Conservation (phyloP, 208 protist species). For the Trypanosoma vivax region DNA sequence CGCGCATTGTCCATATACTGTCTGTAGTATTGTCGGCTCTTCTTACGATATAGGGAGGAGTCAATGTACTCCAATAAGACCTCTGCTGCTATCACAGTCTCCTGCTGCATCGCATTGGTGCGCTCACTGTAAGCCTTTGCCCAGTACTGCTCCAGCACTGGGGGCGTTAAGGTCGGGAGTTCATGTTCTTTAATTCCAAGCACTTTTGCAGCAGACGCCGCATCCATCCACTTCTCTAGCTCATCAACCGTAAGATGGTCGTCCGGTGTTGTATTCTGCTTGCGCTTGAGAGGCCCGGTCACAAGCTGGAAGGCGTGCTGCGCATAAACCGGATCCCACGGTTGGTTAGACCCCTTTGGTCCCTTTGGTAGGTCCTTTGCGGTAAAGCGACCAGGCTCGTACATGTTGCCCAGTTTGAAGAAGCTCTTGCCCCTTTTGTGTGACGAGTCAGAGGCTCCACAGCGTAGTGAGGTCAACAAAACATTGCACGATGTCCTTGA, state of each 20-base stretch:
- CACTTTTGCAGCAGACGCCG: constrained; percentile 63
- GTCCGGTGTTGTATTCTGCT: constrained; percentile 43
- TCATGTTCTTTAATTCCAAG: constrained; percentile 72
- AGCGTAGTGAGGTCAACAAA: constrained; percentile 25
- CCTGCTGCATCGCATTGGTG: constrained; percentile 54
- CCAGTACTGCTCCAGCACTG: constrained; percentile 51
- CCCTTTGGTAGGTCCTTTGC: constrained; percentile 28
- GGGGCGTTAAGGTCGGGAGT: constrained; percentile 42
- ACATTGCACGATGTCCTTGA: neutral
- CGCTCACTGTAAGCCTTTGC: constrained; percentile 47
- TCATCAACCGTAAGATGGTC: constrained; percentile 74
- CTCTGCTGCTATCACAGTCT: constrained; percentile 75
- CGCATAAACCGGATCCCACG: constrained; percentile 36
- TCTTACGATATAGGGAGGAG: constrained; percentile 61
- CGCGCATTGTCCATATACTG: constrained; percentile 65
- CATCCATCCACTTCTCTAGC: constrained; percentile 78
- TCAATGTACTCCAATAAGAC: constrained; percentile 85
- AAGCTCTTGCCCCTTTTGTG: constrained; percentile 20
- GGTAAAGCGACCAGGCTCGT: constrained; percentile 22
- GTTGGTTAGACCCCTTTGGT: constrained; percentile 20
- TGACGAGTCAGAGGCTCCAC: constrained; percentile 12
- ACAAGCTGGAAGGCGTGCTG: constrained; percentile 19
- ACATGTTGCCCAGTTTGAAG: constrained; percentile 18
- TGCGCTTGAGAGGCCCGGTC: constrained; percentile 56
- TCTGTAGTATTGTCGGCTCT: constrained; percentile 75